These are phyloP conservation scores for Claviceps digitariae DNA, from an alignment of 2,329 filamentous ascomycete species.

Conservation along the genomic window DNA sequence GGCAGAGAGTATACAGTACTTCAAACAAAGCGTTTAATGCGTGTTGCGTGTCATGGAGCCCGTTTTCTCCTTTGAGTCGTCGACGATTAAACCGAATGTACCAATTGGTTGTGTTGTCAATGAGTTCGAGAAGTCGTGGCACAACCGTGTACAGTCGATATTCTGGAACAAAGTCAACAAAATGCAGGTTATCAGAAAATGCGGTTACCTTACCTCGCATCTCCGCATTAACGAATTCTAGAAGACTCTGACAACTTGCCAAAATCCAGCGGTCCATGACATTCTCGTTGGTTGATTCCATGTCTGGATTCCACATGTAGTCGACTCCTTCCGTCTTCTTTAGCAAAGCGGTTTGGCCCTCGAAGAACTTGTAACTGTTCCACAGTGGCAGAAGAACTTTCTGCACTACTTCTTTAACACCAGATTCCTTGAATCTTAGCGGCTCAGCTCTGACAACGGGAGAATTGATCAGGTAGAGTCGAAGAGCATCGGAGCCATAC, in stretches of 20 bases:
- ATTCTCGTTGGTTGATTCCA: slow-evolving; percentile 66
- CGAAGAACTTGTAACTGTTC: slow-evolving; percentile 97
- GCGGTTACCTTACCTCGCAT: slow-evolving; percentile 53
- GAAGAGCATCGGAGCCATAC: slow-evolving; percentile 83
- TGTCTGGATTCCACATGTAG: slow-evolving; percentile 64
- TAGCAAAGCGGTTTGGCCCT: slow-evolving; percentile 69
- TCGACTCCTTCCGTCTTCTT: slow-evolving; percentile 74
- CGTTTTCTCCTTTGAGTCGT: slow-evolving; percentile 80
- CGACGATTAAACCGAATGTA: slow-evolving; percentile 93
- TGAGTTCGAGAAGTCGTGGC: slow-evolving; percentile 65
- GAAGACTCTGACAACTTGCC: slow-evolving; percentile 78
- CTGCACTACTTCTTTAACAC: slow-evolving; percentile 88
- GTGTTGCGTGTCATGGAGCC: slow-evolving; percentile 72
- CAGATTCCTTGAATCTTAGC: slow-evolving; percentile 77
- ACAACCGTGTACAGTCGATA: slow-evolving; percentile 86
- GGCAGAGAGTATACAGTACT: slow-evolving; percentile 77
- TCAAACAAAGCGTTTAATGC: slow-evolving; percentile 92
- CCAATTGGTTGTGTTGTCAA: slow-evolving; percentile 97
- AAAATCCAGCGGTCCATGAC: slow-evolving; percentile 96
- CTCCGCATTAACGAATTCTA: slow-evolving; percentile 85
- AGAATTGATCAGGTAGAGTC: slow-evolving; percentile 94
- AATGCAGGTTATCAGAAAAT: background rate
- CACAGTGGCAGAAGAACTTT: slow-evolving; percentile 83
- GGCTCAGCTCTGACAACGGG: slow-evolving; percentile 88
- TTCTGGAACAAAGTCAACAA: slow-evolving; percentile 19